These are phyloP conservation scores for Withania somnifera DNA, from an alignment of 305 asterid species.

Conservation along the genomic window DNA sequence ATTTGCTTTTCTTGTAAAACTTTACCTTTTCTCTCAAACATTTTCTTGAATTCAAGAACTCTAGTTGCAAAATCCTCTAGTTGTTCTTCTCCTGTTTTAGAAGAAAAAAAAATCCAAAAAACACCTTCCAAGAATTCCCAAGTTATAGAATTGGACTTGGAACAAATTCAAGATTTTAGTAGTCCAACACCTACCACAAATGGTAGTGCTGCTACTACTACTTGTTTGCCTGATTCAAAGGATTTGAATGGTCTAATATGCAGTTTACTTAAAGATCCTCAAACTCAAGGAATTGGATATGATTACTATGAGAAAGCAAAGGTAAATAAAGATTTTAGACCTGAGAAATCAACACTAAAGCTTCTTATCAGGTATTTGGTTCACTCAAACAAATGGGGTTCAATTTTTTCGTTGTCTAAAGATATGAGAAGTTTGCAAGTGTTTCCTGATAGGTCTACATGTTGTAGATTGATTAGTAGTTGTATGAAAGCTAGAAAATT, in stretches of 20 bases:
- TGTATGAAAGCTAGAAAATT: conserved; percentile 63
- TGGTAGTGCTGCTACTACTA: not conserved
- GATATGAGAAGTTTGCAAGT: conserved; percentile 39
- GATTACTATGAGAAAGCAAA: conserved; percentile 50
- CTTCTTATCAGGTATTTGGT: conserved; percentile 58
- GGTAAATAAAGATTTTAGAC: conserved; percentile 32
- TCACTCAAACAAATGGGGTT: conserved; percentile 46
- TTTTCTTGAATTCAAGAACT: conserved; percentile 30
- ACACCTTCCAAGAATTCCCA: not conserved
- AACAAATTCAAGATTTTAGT: conserved; percentile 27
- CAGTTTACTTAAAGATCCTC: conserved; percentile 46
- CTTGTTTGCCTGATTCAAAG: conserved; percentile 22
- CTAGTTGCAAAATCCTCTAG: conserved; percentile 32
- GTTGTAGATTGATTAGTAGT: conserved; percentile 41
- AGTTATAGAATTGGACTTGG: conserved; percentile 31
- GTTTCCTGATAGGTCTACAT: conserved; percentile 45
- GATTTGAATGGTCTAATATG: conserved; percentile 50
- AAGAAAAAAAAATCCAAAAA: conserved; percentile 6
- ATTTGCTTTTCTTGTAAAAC: conserved; percentile 8
- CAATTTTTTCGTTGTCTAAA: conserved; percentile 26
- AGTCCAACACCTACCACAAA: not conserved
- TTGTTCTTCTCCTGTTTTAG: conserved; percentile 46
- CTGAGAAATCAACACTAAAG: conserved; percentile 41
- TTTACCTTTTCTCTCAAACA: conserved; percentile 27
- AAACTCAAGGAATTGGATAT: conserved; percentile 45